Base-by-base conservation (phyloP, 495 filamentous ascomycete species). In the Hyphodiscus hymeniophilus region DNA sequence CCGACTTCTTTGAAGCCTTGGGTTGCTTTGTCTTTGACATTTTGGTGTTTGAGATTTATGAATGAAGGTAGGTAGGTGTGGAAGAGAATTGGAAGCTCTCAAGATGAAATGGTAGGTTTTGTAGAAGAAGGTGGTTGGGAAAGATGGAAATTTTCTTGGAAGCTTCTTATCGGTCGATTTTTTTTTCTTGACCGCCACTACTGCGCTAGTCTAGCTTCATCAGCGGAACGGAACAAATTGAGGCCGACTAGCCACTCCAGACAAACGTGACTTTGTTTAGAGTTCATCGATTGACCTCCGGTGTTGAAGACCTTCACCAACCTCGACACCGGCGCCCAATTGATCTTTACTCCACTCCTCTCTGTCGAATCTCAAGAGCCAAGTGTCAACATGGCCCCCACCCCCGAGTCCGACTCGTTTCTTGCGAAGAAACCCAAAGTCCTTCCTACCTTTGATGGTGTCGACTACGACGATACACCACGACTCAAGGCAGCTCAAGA, bases 381-480 rank as follows among this genome's bases (percentile, higher is more conserved):
- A 34, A 23, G 30, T 2, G 13, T 18, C 32, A 23, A 16, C 38
- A 77, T 77, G 73, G 55, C 55, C 79, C 92, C 92, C 28, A 95
- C 88, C 38, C 87, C 94, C 62, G 91, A 98, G 68, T 97, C 92
- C 63, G 79, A 76, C 58, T 71, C 79, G 58, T 98, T 97, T 79
- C 80, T 92, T 62, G 87, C 89, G 57, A 87, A 87, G 66, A 98
- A 98, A 73, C 92, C 92, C 55, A 86, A 76, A 39, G 92, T 98
- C 41, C 79, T 91, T 30, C 87, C 92, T 15, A 91, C 87, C 55
- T 98, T 96, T 71, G 87, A 95, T 42, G 90, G 91, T 60, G 92
- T 98, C 66, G 89, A 97, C 74, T 97, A 85, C 76, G 81, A 94
- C 50, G 90, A 98, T 75, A 94, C 83, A 56, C 75, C 76, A 61